A percentile compares a stretch with the other conserved stretches of the same genome.
Conservation (phyloP, 768 basidiomycete genomes). For the Boletus rufocinnamomeus region DNA sequence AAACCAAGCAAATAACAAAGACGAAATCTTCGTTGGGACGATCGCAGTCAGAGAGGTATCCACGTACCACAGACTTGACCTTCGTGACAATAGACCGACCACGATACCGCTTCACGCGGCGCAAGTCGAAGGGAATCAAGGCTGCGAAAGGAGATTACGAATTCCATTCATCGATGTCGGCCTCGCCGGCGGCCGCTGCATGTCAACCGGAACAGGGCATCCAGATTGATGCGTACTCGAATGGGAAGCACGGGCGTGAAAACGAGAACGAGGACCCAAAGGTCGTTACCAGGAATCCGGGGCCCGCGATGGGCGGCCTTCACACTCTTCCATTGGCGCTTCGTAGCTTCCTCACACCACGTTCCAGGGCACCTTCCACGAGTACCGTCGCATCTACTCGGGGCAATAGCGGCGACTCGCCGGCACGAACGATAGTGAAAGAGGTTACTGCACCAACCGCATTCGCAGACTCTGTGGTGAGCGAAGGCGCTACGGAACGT, state of each 20-base stretch:
- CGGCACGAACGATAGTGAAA: not conserved
- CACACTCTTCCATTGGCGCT: conserved; percentile 11
- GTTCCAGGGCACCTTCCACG: conserved; percentile 25
- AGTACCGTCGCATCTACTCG: conserved; percentile 22
- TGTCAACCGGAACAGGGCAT: not conserved
- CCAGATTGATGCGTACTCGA: not conserved
- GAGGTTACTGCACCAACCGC: not conserved
- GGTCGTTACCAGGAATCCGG: not conserved
- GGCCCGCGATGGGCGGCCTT: not conserved
- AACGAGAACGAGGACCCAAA: conserved; percentile 8
- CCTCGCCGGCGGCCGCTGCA: not conserved
- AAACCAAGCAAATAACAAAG: not conserved
- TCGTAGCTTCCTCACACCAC: conserved; percentile 11
- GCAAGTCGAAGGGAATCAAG: conserved; percentile 13
- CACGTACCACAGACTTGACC: conserved; percentile 20
- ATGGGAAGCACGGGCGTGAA: not conserved
- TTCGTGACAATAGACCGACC: conserved; percentile 28
- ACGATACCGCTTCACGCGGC: conserved; percentile 20
- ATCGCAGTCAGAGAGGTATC: conserved; percentile 29
- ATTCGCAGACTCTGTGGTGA: not conserved
- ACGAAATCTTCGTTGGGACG: conserved; percentile 15
- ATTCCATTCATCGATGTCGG: not conserved
- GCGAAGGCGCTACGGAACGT: conserved; percentile 8
- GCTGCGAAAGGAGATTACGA: not conserved
- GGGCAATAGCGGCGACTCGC: conserved; percentile 1